These are phyloP conservation scores for Chamaecrista fasciculata DNA, from an alignment of 306 rosid genomes.

Conservation along the genomic window DNA sequence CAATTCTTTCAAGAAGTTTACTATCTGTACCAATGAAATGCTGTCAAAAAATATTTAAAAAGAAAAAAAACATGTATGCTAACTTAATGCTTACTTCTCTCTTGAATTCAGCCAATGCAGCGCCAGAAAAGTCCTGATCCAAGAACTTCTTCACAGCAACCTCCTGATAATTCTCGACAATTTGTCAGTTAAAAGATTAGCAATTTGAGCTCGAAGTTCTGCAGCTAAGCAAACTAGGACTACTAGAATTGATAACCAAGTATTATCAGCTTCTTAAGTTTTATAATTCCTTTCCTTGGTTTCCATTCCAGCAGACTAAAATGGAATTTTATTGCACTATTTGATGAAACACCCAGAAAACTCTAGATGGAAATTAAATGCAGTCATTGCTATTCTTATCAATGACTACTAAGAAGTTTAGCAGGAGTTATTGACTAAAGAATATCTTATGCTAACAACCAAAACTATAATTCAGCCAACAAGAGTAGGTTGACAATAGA, in stretches of 20 bases:
- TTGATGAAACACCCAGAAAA: background rate
- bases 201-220: conserved; percentile 14
- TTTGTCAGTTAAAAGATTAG: conserved; percentile 31
- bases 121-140: conserved; percentile 98
- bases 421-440: background rate
- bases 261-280: background rate
- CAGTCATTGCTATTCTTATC: background rate
- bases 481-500: background rate
- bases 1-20: background rate
- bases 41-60: background rate
- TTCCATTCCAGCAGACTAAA: background rate
- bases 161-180: conserved; percentile 67
- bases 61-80: background rate
- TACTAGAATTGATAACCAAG: background rate
- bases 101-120: conserved; percentile 99
- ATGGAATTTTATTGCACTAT: background rate
- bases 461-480: background rate
- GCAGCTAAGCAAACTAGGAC: conserved; percentile 8
- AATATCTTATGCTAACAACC: background rate
- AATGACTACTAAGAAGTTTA: background rate
- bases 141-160: conserved; percentile 98
- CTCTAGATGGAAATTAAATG: background rate
- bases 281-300: background rate
- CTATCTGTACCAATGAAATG: background rate
- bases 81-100: conserved; percentile 80